phyloP scores from a whole-genome alignment of 495 filamentous ascomycete genomes.

The Trichocladium antarcticum region DNA sequence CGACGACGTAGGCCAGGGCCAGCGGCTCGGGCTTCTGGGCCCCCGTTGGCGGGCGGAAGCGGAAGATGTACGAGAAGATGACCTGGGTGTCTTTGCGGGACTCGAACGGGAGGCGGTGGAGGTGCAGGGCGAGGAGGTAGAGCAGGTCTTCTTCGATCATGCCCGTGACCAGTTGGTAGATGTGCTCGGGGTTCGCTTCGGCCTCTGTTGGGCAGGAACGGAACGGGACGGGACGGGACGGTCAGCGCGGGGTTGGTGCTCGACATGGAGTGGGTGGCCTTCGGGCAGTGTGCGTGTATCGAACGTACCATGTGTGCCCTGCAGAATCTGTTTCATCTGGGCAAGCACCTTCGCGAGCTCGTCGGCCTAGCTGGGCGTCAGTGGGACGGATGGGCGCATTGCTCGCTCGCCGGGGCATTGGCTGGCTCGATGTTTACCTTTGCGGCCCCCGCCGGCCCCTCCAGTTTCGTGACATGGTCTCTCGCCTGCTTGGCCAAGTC shows the following conservation, averaged over 20 bases:
- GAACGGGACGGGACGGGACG: not conserved
- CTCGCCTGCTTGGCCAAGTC: conserved; percentile 44
- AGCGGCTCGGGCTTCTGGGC: conserved; percentile 54
- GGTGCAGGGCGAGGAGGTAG: conserved; percentile 62
- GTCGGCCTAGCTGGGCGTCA: conserved; percentile 31
- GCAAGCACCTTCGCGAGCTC: conserved; percentile 58
- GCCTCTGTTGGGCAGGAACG: conserved; percentile 46
- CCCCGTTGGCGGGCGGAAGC: conserved; percentile 57
- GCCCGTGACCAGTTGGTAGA: conserved; percentile 64
- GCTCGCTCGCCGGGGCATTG: not conserved
- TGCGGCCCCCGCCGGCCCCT: conserved; percentile 39
- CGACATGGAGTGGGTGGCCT: no score
- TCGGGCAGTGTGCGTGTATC: no score
- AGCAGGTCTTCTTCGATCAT: conserved; percentile 84
- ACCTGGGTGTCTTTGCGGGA: conserved; percentile 81
- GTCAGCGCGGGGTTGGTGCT: no score
- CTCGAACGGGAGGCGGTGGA: conserved; percentile 85
- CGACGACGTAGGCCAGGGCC: conserved; percentile 75
- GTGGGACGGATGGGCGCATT: not conserved
- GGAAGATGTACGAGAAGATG: conserved; percentile 79
- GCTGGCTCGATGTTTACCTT: conserved; percentile 30
- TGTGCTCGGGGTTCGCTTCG: conserved; percentile 75
- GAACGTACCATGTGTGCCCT: conserved; percentile 64
- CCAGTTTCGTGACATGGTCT: conserved; percentile 44
- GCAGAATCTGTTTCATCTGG: conserved; percentile 74